Base-by-base conservation (phyloP, 108 stramenopile species). In the Aurantiochytrium sp. region DNA sequence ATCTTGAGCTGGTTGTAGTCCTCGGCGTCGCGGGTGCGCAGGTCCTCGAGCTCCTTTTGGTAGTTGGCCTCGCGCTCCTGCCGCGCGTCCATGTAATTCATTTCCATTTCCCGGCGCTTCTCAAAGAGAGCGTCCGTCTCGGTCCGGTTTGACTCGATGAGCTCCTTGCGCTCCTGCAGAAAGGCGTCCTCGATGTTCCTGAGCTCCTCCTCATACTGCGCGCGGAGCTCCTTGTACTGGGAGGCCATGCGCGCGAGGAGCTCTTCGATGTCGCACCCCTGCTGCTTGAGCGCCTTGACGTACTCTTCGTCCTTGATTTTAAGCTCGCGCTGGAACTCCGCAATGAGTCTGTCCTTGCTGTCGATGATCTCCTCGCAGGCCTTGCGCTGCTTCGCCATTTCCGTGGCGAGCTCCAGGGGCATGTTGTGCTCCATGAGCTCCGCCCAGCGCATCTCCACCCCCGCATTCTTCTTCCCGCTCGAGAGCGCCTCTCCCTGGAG, bases 221-320 rank as follows among this genome's bases (percentile, higher is more conserved):
- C 90, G 88, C 86, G 91, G 15, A 94, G 87, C 54, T 93, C 90
- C 85, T 55, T 88, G 93, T 91, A 94, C 55, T 94, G 93, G 24
- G 34, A 32, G 30, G 91, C 85, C 91, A 94, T 94, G 32, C 91
- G 85, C 68, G 37, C 36, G 27, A 94, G 69, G 50, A 94, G 92
- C 88, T 91, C 85, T n/a, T 93, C 92, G 37, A 93, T 88, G 55
- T 94, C 93, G n/a, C 90, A 91, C 12, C 89, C 88, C 89, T 94
- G 93, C 81, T 89, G 90, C 85, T 93, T 89, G 31, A 94, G 90
- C 15, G 93, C 89, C 90, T 92, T 91, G 55, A 94, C 94, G 91
- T 94, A 94, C 92, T 94, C 93, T 86, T 94, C 94, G 89, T 94
- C 94, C 89, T 94, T 94, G 30, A 53, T 69, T 45, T 92, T 91